Evolutionary conservation across 169 alveolate species (phyloP), one percentile per base, ranked within the genome.

Genomic region (Plasmodium gallinaceum): DNA sequence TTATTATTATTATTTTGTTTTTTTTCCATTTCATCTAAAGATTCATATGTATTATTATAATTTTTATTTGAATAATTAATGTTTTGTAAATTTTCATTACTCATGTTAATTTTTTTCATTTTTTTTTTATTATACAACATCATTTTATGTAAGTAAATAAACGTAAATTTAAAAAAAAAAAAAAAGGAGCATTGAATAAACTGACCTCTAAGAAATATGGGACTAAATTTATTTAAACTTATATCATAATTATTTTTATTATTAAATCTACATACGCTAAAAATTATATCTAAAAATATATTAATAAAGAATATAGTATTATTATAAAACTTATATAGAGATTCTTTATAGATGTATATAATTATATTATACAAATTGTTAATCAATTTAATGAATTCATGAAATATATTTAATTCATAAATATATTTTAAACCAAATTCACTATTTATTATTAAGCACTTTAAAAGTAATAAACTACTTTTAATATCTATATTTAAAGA

Each of bases 391-490:
- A 78, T 78, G 54, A 54, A 78, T 43, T 78, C 78, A 7, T 78
- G 78, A 20, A 78, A 51, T 26, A 78, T 78, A 69, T 65, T 78
- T 70, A 78, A 45, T 52, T 78, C 89, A 20, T 39, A 78, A 48
- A 78, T 65, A 58, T 78, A 78, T 43, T 78, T 78, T 37, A 65
- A 58, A 43, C 75, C 89, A 78, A 78, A 78, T 26, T 78, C 89
- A 26, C 89, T 78, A 42, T 60, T 32, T 22, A 78, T 78, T 64
- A 78, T 78, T 39, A 78, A 54, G 37, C 76, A 64, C 14, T 78
- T 64, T 16, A 78, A 62, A 26, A 78, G 89, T 66, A 78, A 43
- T 20, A 78, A 48, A 57, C 89, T 78, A 45, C 78, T 78, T 22
- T 65, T 78, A 4, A 78, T 66, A 54, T 78, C 89, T 78, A 78